Evolutionary conservation across 2,329 filamentous ascomycete species (phyloP), one percentile per base, ranked within the genome.

Genomic region (Fusarium ramigenum): DNA sequence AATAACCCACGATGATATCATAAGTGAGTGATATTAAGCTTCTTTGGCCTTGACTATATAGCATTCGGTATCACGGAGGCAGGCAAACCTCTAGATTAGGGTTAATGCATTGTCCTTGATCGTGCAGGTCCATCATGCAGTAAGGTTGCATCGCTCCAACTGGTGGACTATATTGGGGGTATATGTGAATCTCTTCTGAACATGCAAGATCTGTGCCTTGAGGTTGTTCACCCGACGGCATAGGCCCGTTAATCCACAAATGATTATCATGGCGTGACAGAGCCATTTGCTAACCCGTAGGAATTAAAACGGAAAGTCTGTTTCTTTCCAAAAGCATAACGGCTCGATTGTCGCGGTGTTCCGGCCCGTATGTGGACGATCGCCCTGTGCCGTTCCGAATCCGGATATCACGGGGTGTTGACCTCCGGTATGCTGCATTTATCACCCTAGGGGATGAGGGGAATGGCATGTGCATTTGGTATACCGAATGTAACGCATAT

Each of bases 351-450:
- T 37, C 12, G 14, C 42, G 39, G 37, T n/a, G 15, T 61, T 25
- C 28, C 46, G 56, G 6, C 12, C 60, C 52, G 34, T 50, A 44
- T 15, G 1, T 12, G 10, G 52, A 32, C 16, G 19, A 30, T 67
- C 19, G 21, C 25, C 16, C 19, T 36, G n/a, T 47, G 19, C 54
- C 50, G 42, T 61, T 66, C 72, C 71, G 10, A 72, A 74, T 69
- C 9, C 21, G 67, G 72, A 49, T 36, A 64, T 43, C 42, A 37
- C 72, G 72, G 72, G 47, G n/a, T 58, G 25, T 72, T 39, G 43
- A 32, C 42, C 54, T 74, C 72, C 72, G 72, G 56, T n/a, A 56
- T 74, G 40, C 72, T 71, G 36, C 36, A 74, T 74, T 34, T 30
- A 57, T 74, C 53, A n/a, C 63, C 50, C 47, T 28, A 57, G 30